These are phyloP conservation scores for Phytophthora sp. DNA, from an alignment of 352 stramenopile species.

Conservation along the genomic window DNA sequence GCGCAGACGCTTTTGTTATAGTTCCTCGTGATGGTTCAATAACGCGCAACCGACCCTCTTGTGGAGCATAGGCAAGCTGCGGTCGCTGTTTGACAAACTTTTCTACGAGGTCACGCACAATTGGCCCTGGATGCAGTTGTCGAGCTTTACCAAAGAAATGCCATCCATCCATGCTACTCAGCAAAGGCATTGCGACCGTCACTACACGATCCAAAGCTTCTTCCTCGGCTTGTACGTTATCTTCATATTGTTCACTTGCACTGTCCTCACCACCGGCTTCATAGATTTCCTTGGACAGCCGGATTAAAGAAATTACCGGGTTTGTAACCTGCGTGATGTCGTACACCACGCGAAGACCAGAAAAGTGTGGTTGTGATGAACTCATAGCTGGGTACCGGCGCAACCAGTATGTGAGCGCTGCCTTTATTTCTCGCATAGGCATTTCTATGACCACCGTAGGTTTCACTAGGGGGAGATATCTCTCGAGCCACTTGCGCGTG, in stretches of 20 bases:
- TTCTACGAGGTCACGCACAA: conserved; percentile 45
- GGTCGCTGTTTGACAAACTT: conserved; percentile 25
- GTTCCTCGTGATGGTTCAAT: conserved; percentile 10
- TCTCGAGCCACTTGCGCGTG: conserved; percentile 66
- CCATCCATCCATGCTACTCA: conserved; percentile 37
- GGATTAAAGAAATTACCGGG: conserved; percentile 42
- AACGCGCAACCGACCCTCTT: conserved; percentile 31
- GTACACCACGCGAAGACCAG: conserved; percentile 48
- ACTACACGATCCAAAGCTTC: conserved; percentile 20
- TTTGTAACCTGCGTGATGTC: conserved; percentile 24
- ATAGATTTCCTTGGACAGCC: conserved; percentile 24
- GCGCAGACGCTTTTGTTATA: conserved; percentile 4
- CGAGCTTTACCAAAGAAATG: conserved; percentile 33
- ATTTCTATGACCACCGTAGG: conserved; percentile 63
- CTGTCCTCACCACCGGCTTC: background rate
- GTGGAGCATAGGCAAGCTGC: conserved; percentile 28
- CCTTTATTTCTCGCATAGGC: conserved; percentile 43
- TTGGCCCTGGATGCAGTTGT: conserved; percentile 15
- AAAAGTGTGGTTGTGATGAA: conserved; percentile 81
- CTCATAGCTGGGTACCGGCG: conserved; percentile 60
- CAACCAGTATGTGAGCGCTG: conserved; percentile 71
- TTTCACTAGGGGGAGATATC: conserved; percentile 69
- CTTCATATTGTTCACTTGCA: background rate
- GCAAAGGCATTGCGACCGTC: conserved; percentile 35
- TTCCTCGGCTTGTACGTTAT: conserved; percentile 3